A percentile compares a stretch with the other conserved stretches of the same genome.
phyloP scores from a whole-genome alignment of 257 asterid genomes.

The Euphrasia confusa region DNA sequence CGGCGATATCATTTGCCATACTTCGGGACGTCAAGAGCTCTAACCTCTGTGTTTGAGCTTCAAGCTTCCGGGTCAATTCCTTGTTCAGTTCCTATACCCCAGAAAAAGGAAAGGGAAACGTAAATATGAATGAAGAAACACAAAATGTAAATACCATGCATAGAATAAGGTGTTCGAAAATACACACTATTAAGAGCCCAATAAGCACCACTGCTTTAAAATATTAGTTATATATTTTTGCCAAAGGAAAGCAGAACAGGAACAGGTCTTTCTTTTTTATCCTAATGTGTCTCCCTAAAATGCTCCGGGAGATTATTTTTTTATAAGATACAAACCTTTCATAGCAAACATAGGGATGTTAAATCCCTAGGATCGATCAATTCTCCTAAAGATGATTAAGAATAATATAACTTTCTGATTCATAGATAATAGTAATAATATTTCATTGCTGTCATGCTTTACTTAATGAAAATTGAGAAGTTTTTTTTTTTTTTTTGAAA shows the following conservation, averaged over 20 bases:
- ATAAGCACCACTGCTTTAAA: no score
- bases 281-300: no score
- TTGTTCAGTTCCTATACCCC: constrained; percentile 66
- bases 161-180: neutral
- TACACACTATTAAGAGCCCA: constrained; percentile 5
- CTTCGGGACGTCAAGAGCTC: constrained; percentile 89
- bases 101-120: constrained; percentile 22
- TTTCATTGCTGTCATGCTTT: neutral
- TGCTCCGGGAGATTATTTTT: no score
- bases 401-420: neutral
- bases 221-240: no score
- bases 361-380: no score
- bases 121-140: constrained; percentile 11
- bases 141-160: constrained; percentile 13
- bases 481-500: no score
- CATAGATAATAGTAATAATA: neutral
- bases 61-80: constrained; percentile 84
- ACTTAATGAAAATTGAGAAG: neutral
- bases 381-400: no score
- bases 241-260: neutral
- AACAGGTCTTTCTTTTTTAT: neutral
- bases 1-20: constrained; percentile 56
- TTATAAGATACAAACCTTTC: no score
- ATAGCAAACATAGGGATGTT: no score
- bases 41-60: constrained; percentile 89